Evolutionary conservation across 2,329 filamentous ascomycete genomes (phyloP), one percentile per base, ranked within the genome.

Genomic region (Fusarium circinatum): DNA sequence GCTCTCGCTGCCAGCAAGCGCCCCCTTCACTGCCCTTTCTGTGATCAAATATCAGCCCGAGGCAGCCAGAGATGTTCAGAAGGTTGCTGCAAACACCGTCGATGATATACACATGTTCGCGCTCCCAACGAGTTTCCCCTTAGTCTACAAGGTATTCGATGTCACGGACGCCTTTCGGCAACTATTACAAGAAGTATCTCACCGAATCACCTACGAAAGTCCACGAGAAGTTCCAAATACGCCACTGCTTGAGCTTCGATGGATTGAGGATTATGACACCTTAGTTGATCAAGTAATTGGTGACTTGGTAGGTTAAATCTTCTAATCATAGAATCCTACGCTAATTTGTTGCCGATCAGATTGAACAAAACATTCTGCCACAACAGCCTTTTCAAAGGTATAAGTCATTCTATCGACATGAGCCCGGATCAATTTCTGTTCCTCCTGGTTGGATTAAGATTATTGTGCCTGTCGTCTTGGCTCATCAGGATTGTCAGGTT

Each of bases 71-170:
- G 28, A 13, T 9, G 10, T 2, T 1, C 7, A 6, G 8, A 13
- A 4, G 2, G 8, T 13, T 32, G 6, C 5, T 9, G 5, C 7
- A n/a, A 18, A 3, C 5, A 0, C 20, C 0, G 3, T 3, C 4
- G 1, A 56, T 15, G 2, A 8, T 22, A 0, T 14, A 15, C 0
- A 32, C 1, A 12, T 13, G 2, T 34, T 44, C 1, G 28, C 8
- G 2, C 28, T 44, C 0, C 39, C 8, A 20, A 4, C 0, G 17
- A 32, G 6, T 3, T 26, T 57, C 9, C 22, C 28, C 18, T 6
- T 44, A 6, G 13, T 30, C 12, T 44, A 12, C 13, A 57, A 57
- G 14, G 39, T 24, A 34, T 34, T 57, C 17, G 2, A 4, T 30
- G 9, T 44, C 54, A 0, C n/a, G n/a, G n/a, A 44, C 9, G 18